phyloP scores from a whole-genome alignment of 164 flowering plant species.

The Magnolia officinalis region DNA sequence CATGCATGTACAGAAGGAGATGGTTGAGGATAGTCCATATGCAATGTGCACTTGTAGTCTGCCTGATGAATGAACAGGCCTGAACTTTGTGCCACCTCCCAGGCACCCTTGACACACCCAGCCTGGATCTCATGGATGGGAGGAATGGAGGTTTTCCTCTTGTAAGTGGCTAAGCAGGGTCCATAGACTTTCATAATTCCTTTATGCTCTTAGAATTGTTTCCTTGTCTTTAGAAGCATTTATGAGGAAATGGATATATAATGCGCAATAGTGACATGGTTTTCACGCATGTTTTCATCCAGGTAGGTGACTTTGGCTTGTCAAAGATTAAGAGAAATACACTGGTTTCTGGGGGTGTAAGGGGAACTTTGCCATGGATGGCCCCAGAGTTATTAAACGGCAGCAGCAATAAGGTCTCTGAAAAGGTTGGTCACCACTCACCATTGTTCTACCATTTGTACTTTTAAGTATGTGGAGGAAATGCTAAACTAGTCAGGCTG shows the following conservation, averaged over 20 bases:
- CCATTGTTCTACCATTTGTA: neutral
- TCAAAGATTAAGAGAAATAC: conserved; percentile 96
- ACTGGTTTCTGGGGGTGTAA: conserved; percentile 97
- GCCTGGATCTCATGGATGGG: too few relatives aligned
- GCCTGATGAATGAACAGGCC: too few relatives aligned
- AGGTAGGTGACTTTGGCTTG: conserved; percentile 98
- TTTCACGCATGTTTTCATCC: conserved; percentile 7
- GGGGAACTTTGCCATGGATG: conserved; percentile 99
- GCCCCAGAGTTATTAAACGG: conserved; percentile 95
- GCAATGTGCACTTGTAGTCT: too few relatives aligned
- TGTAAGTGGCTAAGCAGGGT: too few relatives aligned
- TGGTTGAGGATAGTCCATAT: too few relatives aligned
- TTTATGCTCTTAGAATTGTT: neutral
- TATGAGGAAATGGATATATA: neutral
- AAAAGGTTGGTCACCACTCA: conserved; percentile 53
- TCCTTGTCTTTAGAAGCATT: neutral
- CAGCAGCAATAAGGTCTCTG: conserved; percentile 95
- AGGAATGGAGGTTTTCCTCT: too few relatives aligned
- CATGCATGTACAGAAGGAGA: too few relatives aligned
- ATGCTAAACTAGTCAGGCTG: too few relatives aligned
- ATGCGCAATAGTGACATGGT: neutral
- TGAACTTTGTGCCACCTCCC: too few relatives aligned
- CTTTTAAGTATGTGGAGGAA: neutral
- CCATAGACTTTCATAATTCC: neutral
- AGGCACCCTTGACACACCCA: too few relatives aligned